Base-by-base conservation (phyloP, 139 green algal species). In the Gonium pectorale region DNA sequence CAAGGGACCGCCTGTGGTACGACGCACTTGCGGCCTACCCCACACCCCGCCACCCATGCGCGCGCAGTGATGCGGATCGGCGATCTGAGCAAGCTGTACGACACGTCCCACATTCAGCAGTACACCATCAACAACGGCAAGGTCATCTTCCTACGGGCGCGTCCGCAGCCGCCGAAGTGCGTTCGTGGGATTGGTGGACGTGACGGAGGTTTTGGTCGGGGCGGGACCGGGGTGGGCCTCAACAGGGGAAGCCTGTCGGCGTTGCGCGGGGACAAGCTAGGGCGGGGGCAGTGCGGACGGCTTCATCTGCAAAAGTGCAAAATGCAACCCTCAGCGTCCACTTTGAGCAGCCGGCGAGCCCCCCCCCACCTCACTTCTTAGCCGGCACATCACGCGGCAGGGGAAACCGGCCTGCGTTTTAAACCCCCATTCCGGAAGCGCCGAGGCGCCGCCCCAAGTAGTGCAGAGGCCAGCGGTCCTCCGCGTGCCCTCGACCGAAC, bases 111-210 rank as follows among this genome's bases (percentile, higher is more conserved):
- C 60, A 94, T 98, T 67, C 95, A 98, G 86, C 88, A 91, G 27
- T 97, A 97, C 86, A 87, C 94, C 22, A 97, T 97, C 87, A 97
- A 97, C 79, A 89, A 86, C 52, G 86, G 89, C 59, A 92, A 92
- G 69, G 96, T 98, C 56, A 73, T 97, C 24, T 98, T 98, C 87
- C 89, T 98, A 33, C 90, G 91, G 3, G 79, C 92, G 31, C 89
- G 95, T 2, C 95, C 95, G 40, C 95, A 98, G 40, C 83, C 84
- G 3, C 88, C 91, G 11, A 89, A 89, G 72, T 83, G 71, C 27
- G 87, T 83, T 0, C 1, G 4, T 0, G 24, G 21, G n/a, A n/a
- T n/a, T 1, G 35, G 60, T 13, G 6, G 60, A 27, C 9, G 3
- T 4, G 60, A 31, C n/a, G 4, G 26, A 38, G 60, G 59, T n/a